These are phyloP conservation scores for Mucor saturninus DNA, from an alignment of 371 early-diverging fungal genomes.

Conservation along the genomic window DNA sequence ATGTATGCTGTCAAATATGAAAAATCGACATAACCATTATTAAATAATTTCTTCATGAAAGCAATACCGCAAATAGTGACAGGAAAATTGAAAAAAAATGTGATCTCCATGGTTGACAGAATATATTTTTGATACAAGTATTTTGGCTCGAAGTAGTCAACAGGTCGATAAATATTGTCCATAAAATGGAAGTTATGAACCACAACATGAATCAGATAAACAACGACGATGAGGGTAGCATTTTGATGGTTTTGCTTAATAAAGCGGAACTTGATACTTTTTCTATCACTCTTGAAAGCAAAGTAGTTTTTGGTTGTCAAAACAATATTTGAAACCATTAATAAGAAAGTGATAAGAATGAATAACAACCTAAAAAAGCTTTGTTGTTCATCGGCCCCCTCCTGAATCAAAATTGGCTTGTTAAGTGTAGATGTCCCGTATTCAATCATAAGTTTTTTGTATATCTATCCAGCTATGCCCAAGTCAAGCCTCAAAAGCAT, in stretches of 20 bases:
- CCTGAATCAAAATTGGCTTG: constrained; percentile 5
- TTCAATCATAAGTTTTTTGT: neutral
- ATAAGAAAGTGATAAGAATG: neutral
- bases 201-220: constrained; percentile 1
- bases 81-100: constrained; percentile 11
- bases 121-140: constrained; percentile 13
- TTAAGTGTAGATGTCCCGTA: constrained; percentile 8
- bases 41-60: constrained; percentile 11
- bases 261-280: neutral
- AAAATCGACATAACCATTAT: constrained; percentile 11
- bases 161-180: constrained; percentile 9
- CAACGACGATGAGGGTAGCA: neutral
- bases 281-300: neutral
- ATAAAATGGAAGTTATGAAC: constrained; percentile 9
- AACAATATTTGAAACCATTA: neutral
- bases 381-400: neutral
- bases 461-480: too few species aligned
- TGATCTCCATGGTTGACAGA: constrained; percentile 9
- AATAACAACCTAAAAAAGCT: neutral
- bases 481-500: too few species aligned
- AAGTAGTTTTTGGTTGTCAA: neutral
- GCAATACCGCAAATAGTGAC: constrained; percentile 8
- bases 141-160: constrained; percentile 11
- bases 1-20: constrained; percentile 11
- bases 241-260: neutral